Base-by-base conservation (phyloP, 2,329 filamentous ascomycete species). In the Colletotrichum brevisporum region DNA sequence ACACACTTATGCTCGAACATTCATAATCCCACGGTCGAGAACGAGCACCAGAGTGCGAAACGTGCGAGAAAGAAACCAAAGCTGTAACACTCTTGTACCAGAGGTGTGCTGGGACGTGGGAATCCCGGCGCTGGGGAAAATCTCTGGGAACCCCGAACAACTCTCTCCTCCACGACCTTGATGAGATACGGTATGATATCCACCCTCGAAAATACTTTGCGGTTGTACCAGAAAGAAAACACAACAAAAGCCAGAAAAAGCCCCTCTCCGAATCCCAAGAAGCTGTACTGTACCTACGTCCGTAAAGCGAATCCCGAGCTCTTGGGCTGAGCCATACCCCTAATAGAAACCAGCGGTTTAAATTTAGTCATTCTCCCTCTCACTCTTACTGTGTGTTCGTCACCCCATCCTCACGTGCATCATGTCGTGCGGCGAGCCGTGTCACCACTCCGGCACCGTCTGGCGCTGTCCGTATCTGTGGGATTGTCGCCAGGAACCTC, bases 171-270 rank as follows among this genome's bases (percentile, higher is more conserved):
- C 75, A 80, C 73, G 77, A 79, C 72, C 73, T 75, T 79, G 74
- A 83, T 77, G 82, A 83, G 77, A 76, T 75, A 80, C 74, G 76
- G 77, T 73, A 78, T 78, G 81, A 83, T 83, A 83, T 83, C 81
- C 80, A 77, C 73, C 73, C 74, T 74, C 45, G 1, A 59, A 51
- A 36, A 36, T 36, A 36, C 71, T 74, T 73, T 71, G 65, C 61
- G 36, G 48, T 43, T 71, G 56, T 55, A 68, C 27, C 60, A 69
- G 56, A 65, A 63, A 58, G 39, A 16, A 50, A 13, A 39, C 58
- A 59, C 2, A 24, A 24, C 21, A 68, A 58, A 41, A 60, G 41
- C 16, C 41, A 58, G n/a, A 36, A 58, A 54, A 26, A 18, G 43
- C 31, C 26, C 24, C 18, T 39, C 18, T 62, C 31, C 39, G 21